These are phyloP conservation scores for Byssothecium circinans DNA, from an alignment of 2,329 filamentous ascomycete genomes.

Conservation along the genomic window DNA sequence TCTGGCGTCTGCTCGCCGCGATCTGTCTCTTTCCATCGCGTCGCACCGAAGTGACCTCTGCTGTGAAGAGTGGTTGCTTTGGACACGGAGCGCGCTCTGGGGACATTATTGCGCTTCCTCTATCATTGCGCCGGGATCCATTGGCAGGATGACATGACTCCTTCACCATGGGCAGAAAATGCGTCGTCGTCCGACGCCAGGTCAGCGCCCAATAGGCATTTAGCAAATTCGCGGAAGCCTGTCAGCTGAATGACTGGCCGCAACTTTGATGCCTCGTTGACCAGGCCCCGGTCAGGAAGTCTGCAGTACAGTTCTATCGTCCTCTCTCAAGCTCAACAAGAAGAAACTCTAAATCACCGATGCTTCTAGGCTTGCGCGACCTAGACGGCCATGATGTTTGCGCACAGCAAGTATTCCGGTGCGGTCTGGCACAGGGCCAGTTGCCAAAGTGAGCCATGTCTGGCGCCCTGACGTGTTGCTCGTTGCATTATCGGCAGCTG, in stretches of 20 bases:
- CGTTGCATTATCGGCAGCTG: slow-evolving; percentile 10
- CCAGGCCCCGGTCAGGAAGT: slow-evolving; percentile 21
- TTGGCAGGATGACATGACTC: slow-evolving; percentile 1
- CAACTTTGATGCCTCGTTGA: slow-evolving; percentile 7
- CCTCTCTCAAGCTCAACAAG: slow-evolving; percentile 8
- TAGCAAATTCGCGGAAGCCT: slow-evolving; percentile 21
- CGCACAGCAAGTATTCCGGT: slow-evolving; percentile 10
- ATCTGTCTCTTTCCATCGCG: slow-evolving; percentile 1
- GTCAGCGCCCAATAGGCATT: slow-evolving; percentile 34
- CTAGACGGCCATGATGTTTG: slow-evolving; percentile 4
- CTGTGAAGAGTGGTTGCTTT: slow-evolving; percentile 13
- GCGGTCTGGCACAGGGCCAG: slow-evolving; percentile 10
- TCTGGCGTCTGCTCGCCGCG: neutral
- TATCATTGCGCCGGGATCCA: too few relatives aligned
- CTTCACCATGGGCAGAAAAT: slow-evolving; percentile 26
- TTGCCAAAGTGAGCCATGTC: slow-evolving; percentile 18
- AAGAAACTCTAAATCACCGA: slow-evolving; percentile 2
- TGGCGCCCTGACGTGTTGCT: slow-evolving; percentile 21
- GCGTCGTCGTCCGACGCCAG: slow-evolving; percentile 4
- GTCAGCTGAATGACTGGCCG: slow-evolving; percentile 28
- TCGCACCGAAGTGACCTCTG: slow-evolving; percentile 5
- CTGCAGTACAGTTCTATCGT: slow-evolving; percentile 30
- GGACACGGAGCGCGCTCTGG: slow-evolving; percentile 17
- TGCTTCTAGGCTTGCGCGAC: too few relatives aligned
- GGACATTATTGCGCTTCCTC: slow-evolving; percentile 14